Conservation (phyloP, 306 rosid species). For the Rosa multiflora region DNA sequence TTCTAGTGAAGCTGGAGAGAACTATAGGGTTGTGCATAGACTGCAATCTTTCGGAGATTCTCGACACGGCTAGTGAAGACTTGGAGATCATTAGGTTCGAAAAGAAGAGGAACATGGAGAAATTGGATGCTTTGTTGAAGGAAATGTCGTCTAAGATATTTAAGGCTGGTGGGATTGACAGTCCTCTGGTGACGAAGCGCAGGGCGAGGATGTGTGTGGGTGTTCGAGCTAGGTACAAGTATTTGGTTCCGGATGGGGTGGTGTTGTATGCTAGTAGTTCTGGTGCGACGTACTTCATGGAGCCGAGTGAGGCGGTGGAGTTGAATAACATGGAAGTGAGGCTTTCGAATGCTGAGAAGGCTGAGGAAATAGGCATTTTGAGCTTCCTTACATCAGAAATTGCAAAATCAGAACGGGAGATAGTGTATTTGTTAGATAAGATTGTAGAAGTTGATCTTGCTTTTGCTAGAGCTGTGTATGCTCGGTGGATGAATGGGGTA, state of each 20-base stretch:
- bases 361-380: conserved; percentile 82
- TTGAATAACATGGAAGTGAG: conserved; percentile 89
- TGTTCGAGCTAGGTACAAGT: conserved; percentile 59
- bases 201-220: conserved; percentile 89
- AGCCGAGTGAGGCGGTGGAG: conserved; percentile 80
- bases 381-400: conserved; percentile 79
- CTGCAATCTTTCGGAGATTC: conserved; percentile 63
- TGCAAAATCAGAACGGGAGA: conserved; percentile 50
- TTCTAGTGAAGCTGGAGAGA: conserved; percentile 58
- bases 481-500: conserved; percentile 80
- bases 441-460: conserved; percentile 83
- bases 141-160: conserved; percentile 57
- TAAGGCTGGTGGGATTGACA: conserved; percentile 81
- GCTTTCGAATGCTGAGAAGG: conserved; percentile 71
- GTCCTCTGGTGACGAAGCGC: conserved; percentile 75
- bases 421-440: conserved; percentile 58
- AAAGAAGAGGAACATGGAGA: conserved; percentile 72
- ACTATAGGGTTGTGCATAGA: conserved; percentile 73
- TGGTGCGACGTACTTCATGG: conserved; percentile 92
- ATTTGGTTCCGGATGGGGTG: conserved; percentile 66
- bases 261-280: conserved; percentile 79
- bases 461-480: conserved; percentile 90
- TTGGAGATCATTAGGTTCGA: conserved; percentile 84
- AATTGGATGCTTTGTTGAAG: conserved; percentile 73
- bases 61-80: conserved; percentile 90